A percentile compares a stretch with the other conserved stretches of the same genome.
phyloP scores from a whole-genome alignment of 257 asterid species.

The Rauvolfia tetraphylla region DNA sequence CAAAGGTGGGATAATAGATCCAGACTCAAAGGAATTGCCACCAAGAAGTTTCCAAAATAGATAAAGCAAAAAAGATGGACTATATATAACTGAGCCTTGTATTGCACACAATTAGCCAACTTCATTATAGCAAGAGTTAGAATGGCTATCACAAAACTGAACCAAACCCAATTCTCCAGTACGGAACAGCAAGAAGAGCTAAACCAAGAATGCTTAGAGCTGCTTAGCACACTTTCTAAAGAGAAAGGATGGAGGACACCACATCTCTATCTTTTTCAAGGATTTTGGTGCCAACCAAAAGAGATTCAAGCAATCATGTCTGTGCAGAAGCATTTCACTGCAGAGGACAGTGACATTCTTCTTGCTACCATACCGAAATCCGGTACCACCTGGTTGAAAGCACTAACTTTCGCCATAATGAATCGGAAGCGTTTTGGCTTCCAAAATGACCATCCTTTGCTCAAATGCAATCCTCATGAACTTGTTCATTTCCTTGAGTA shows the following conservation, averaged over 20 bases:
- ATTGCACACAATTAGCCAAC: no score
- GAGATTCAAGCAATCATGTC: neutral
- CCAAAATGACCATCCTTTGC: neutral
- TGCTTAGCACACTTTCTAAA: conserved; percentile 41
- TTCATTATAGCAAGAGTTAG: no score
- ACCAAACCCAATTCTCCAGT: conserved; percentile 3
- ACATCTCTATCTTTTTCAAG: conserved; percentile 19
- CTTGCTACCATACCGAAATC: conserved; percentile 4
- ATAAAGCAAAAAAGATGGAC: no score
- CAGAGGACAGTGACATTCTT: neutral
- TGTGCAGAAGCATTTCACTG: neutral
- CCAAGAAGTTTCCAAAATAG: no score
- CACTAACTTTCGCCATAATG: neutral
- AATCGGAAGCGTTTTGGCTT: neutral
- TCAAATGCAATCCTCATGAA: neutral
- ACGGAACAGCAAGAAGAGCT: conserved; percentile 17
- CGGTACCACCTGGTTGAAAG: conserved; percentile 3
- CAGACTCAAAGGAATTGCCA: no score
- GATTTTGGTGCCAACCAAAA: conserved; percentile 6
- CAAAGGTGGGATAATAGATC: no score
- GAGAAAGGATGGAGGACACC: conserved; percentile 51
- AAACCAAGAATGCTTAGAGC: conserved; percentile 29
- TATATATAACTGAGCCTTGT: no score
- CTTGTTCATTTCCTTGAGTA: neutral
- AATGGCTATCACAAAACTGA: conserved; percentile 8